Evolutionary conservation across 75 land plant species (phyloP).

Genomic region (Picea glauca): DNA sequence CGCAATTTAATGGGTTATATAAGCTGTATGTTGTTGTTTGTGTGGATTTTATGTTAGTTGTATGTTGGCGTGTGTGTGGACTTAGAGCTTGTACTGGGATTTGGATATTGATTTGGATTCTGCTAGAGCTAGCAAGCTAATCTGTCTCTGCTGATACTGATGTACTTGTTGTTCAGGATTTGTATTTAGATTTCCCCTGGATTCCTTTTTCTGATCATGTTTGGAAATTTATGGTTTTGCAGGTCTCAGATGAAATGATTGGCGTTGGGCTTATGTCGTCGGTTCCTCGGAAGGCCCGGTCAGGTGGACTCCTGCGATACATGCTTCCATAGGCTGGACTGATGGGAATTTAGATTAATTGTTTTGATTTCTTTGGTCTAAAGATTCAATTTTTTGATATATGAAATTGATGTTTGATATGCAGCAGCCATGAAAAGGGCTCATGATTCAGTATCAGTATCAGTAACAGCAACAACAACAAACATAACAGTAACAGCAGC

Average conservation of each 20-base stretch:
- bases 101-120: no score
- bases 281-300: slow-evolving; percentile 79
- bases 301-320: slow-evolving; percentile 26
- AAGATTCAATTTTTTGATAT: not conserved
- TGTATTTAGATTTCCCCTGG: not conserved
- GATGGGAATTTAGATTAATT: not conserved
- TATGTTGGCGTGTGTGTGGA: not conserved
- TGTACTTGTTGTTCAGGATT: not conserved
- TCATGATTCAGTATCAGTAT: slow-evolving; percentile 28
- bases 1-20: not conserved
- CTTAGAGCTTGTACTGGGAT: not conserved
- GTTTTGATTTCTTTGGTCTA: not conserved
- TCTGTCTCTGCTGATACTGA: not conserved
- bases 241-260: slow-evolving; percentile 57
- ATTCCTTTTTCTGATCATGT: not conserved
- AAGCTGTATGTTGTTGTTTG: not conserved
- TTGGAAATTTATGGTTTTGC: slow-evolving; percentile 18
- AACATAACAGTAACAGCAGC: slow-evolving; percentile 6
- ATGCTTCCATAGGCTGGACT: no score
- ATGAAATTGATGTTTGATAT: slow-evolving; percentile 12
- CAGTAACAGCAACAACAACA: slow-evolving; percentile 16
- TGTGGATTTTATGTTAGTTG: not conserved
- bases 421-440: slow-evolving; percentile 56
- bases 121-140: not conserved
- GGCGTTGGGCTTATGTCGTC: slow-evolving; percentile 22